Conservation (phyloP, 352 stramenopile species). For the Phytopythium sindhum region DNA sequence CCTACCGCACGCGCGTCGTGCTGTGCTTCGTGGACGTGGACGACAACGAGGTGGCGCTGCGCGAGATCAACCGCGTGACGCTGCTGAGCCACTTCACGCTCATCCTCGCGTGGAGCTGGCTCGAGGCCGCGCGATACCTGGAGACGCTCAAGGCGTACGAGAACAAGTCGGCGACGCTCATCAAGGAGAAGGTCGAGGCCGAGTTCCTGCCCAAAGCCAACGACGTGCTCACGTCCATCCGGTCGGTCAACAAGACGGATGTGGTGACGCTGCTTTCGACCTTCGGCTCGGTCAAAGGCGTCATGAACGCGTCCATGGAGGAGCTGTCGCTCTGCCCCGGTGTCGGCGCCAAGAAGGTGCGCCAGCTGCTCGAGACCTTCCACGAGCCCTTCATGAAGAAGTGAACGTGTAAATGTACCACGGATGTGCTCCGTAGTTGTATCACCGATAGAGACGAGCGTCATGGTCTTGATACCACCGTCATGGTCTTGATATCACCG, state of each 20-base stretch:
- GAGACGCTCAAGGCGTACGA: constrained; percentile 97
- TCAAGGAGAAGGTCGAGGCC: constrained; percentile 92
- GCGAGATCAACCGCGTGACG: constrained; percentile 92
- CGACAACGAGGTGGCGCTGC: constrained; percentile 90
- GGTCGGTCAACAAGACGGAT: constrained; percentile 96
- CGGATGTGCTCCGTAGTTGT: neutral
- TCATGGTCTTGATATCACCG: neutral
- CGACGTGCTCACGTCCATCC: constrained; percentile 88
- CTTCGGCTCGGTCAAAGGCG: constrained; percentile 85
- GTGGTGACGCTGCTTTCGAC: constrained; percentile 89
- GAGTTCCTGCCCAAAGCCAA: constrained; percentile 90
- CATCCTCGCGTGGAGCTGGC: constrained; percentile 92
- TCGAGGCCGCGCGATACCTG: constrained; percentile 94
- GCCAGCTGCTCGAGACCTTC: constrained; percentile 91
- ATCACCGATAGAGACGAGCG: neutral
- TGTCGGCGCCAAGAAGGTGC: constrained; percentile 94
- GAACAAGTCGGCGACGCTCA: constrained; percentile 92
- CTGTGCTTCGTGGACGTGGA: constrained; percentile 95
- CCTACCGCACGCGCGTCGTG: constrained; percentile 89
- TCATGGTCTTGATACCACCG: neutral
- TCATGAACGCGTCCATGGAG: constrained; percentile 91
- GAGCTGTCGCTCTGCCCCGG: constrained; percentile 93
- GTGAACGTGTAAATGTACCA: constrained; percentile 14
- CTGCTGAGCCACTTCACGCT: constrained; percentile 92
- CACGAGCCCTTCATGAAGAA: constrained; percentile 90